Percentiles rank a stretch among this genome's conserved stretches.
phyloP scores from a whole-genome alignment of 176 grass and related monocot species.

The Elymus sibiricus region DNA sequence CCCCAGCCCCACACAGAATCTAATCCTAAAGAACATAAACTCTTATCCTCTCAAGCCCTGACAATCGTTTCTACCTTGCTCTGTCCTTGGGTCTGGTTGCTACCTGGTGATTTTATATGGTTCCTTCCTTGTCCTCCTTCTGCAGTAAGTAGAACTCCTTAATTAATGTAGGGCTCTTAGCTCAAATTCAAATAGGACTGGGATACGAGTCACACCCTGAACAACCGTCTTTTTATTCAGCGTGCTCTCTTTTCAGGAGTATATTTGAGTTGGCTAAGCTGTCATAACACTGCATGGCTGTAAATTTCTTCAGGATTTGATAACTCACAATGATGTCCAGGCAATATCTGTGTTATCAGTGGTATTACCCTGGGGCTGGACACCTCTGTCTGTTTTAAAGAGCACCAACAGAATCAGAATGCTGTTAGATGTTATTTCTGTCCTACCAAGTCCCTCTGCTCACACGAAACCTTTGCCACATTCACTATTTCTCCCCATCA shows the following conservation, averaged over 20 bases:
- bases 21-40: not conserved
- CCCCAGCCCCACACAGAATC: not conserved
- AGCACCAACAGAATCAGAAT: not conserved
- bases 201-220: not conserved
- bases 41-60: not conserved
- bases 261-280: not conserved
- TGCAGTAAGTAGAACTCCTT: not conserved
- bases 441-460: not conserved
- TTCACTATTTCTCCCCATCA: not conserved
- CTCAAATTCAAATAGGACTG: not conserved
- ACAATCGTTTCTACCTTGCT: not conserved
- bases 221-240: not conserved
- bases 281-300: not conserved
- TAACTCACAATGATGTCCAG: not conserved
- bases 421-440: not conserved
- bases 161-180: not conserved
- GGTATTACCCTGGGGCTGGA: not conserved
- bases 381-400: not conserved
- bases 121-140: not conserved
- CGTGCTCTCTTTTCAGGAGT: not conserved
- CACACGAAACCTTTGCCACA: not conserved
- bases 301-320: constrained; percentile 1
- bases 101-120: not conserved
- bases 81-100: not conserved
- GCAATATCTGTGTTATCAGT: not conserved